Evolutionary conservation across 306 rosid species (phyloP).

Genomic region (Canavalia gladiata): DNA sequence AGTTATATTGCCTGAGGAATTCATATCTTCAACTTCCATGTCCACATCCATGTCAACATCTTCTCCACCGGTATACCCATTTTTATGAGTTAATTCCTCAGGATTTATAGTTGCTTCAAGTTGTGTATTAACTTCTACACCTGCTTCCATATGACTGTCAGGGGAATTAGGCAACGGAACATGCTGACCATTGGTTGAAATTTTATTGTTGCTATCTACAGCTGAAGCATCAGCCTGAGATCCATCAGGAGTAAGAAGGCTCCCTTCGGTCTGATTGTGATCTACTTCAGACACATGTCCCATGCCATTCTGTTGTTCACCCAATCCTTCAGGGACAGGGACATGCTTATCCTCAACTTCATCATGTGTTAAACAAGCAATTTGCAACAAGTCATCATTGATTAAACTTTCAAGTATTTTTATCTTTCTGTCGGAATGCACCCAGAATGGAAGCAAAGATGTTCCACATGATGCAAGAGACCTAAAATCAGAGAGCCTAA

Average conservation of each 20-base stretch:
- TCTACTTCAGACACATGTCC: conserved; percentile 52
- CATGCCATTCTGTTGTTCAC: conserved; percentile 46
- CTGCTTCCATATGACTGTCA: conserved; percentile 42
- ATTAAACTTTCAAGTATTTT: conserved; percentile 72
- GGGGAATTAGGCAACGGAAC: conserved; percentile 52
- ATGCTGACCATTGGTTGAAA: conserved; percentile 47
- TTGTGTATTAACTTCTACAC: conserved; percentile 50
- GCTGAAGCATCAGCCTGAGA: conserved; percentile 50
- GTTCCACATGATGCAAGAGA: conserved; percentile 70
- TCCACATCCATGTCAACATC: conserved; percentile 99
- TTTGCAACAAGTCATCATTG: conserved; percentile 60
- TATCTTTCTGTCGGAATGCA: conserved; percentile 79
- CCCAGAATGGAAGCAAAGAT: conserved; percentile 90
- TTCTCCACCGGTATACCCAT: conserved; percentile 58
- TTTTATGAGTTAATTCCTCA: conserved; percentile 58
- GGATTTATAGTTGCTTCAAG: conserved; percentile 52
- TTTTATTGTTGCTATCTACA: conserved; percentile 38
- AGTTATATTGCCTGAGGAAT: conserved; percentile 56
- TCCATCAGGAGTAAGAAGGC: conserved; percentile 46
- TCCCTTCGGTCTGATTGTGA: conserved; percentile 41
- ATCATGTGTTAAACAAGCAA: conserved; percentile 48
- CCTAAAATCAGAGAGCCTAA: conserved; percentile 82
- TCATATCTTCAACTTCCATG: conserved; percentile 93
- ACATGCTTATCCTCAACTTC: conserved; percentile 55
- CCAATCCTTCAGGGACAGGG: conserved; percentile 47